phyloP scores from a whole-genome alignment of 1,284 basidiomycete genomes.

The Leccinum proximum region DNA sequence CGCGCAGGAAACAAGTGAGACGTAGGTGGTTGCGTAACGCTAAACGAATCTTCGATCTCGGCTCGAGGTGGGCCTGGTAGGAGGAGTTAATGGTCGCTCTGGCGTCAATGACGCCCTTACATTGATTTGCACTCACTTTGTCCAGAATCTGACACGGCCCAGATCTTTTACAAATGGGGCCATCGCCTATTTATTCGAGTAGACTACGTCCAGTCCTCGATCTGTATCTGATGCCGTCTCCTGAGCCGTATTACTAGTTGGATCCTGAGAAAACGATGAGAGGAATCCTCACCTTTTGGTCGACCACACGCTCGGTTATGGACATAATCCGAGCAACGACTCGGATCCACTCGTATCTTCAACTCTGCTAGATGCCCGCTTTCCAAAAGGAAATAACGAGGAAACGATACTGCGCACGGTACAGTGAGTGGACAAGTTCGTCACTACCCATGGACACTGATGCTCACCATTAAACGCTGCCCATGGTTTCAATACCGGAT shows the following conservation, averaged over 20 bases:
- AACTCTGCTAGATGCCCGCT: conserved; percentile 81
- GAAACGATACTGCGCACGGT: conserved; percentile 73
- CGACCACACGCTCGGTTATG: conserved; percentile 84
- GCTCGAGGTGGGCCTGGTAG: conserved; percentile 52
- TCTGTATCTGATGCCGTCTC: conserved; percentile 91
- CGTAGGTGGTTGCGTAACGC: conserved; percentile 55
- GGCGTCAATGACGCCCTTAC: conserved; percentile 30
- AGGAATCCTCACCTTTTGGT: conserved; percentile 58
- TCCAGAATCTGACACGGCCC: conserved; percentile 36
- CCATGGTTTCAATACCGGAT: conserved; percentile 91
- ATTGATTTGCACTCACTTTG: conserved; percentile 32
- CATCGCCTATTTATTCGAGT: conserved; percentile 57
- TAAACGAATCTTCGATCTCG: conserved; percentile 67
- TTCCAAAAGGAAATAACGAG: conserved; percentile 94
- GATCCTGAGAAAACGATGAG: conserved; percentile 46
- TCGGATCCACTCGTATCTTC: conserved; percentile 78
- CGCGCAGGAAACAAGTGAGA: conserved; percentile 62
- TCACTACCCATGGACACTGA: conserved; percentile 2
- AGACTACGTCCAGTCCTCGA: conserved; percentile 89
- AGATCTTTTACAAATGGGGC: conserved; percentile 47
- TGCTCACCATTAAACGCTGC: conserved; percentile 88
- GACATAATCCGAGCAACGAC: conserved; percentile 88
- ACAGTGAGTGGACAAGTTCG: neutral
- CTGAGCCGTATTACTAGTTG: conserved; percentile 73
- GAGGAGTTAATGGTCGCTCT: conserved; percentile 29